A percentile compares a stretch with the other conserved stretches of the same genome.
These are phyloP conservation scores for Puccinia novopanici DNA, from an alignment of 1,284 basidiomycete species.

Conservation along the genomic window DNA sequence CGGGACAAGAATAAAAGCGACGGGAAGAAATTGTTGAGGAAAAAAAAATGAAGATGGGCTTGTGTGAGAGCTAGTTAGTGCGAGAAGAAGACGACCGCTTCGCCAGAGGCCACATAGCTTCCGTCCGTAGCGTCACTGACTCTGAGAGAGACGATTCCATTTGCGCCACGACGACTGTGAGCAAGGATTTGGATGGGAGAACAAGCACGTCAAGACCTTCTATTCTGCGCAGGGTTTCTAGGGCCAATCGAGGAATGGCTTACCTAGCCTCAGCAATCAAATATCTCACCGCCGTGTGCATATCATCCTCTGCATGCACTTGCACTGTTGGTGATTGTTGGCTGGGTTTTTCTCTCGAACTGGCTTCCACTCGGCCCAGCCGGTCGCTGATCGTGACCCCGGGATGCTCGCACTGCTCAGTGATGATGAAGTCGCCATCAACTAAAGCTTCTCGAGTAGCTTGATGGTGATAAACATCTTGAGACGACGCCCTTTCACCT, in stretches of 20 bases:
- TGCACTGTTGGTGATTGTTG: no score
- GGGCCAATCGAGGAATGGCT: not conserved
- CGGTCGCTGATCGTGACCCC: conserved; percentile 6
- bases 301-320: not conserved
- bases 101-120: conserved; percentile 37
- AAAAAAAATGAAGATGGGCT: no score
- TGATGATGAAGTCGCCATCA: conserved; percentile 36
- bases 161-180: conserved; percentile 31
- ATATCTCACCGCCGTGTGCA: conserved; percentile 40
- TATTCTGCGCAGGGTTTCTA: not conserved
- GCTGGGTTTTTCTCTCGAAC: conserved; percentile 16
- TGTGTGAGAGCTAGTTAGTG: no score
- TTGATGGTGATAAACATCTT: not conserved
- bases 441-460: not conserved
- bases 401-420: conserved; percentile 19
- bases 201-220: no score
- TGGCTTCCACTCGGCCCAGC: conserved; percentile 35
- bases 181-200: no score
- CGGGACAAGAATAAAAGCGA: not conserved
- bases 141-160: conserved; percentile 45
- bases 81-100: conserved; percentile 28
- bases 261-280: conserved; percentile 43
- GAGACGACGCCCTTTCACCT: not conserved
- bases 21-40: no score
- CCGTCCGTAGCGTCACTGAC: conserved; percentile 30